These are phyloP conservation scores for Allomyces macrogynus DNA, from an alignment of 192 early-diverging fungal species.

Conservation along the genomic window DNA sequence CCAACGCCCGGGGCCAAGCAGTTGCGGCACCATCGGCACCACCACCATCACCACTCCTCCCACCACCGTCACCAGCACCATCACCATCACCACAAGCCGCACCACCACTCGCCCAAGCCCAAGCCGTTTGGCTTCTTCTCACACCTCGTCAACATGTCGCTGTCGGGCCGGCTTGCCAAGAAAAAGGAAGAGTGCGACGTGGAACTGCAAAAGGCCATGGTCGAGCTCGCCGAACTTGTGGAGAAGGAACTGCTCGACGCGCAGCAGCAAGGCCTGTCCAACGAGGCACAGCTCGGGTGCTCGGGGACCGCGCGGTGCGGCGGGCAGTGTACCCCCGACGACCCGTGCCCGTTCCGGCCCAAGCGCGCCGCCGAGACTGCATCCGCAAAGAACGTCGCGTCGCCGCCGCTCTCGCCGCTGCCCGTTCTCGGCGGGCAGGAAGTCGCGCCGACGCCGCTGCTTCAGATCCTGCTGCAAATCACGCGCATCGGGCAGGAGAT, in stretches of 20 bases:
- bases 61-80: no score
- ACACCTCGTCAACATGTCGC: no score
- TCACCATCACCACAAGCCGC: no score
- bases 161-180: not conserved
- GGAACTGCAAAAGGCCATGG: slow-evolving; percentile 39
- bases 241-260: slow-evolving; percentile 32
- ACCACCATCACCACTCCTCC: no score
- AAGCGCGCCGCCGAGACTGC: slow-evolving; percentile 7
- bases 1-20: no score
- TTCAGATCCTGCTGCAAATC: not conserved
- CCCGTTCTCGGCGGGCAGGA: slow-evolving; percentile 4
- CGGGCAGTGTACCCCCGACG: no score
- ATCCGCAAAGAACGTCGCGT: not conserved
- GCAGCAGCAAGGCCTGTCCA: slow-evolving; percentile 13
- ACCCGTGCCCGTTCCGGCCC: no score
- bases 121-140: no score
- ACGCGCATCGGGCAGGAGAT: slow-evolving; percentile 7
- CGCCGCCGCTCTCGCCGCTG: not conserved
- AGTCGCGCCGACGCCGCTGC: not conserved
- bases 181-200: slow-evolving; percentile 24
- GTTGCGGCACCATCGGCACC: no score
- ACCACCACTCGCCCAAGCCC: no score
- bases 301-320: not conserved
- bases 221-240: slow-evolving; percentile 43
- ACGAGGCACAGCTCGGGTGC: slow-evolving; percentile 6